phyloP scores from a whole-genome alignment of 352 stramenopile species.

The Phytophthora sojae region DNA sequence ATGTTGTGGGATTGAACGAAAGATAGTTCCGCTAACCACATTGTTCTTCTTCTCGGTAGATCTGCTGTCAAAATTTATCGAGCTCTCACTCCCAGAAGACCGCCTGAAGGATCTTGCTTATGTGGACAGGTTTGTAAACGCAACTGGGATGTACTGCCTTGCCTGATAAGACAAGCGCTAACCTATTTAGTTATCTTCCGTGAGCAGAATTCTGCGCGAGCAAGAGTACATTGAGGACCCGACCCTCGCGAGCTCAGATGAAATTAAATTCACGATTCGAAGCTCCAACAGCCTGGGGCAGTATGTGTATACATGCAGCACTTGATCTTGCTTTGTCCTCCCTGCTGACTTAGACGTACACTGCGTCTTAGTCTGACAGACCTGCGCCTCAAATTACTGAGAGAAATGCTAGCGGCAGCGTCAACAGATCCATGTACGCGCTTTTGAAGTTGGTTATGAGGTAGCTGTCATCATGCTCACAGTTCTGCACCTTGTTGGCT shows the following conservation, averaged over 20 bases:
- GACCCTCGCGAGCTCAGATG: constrained; percentile 41
- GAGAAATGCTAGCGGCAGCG: constrained; percentile 41
- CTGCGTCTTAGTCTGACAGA: constrained; percentile 42
- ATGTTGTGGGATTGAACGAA: background rate
- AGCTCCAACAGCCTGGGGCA: constrained; percentile 45
- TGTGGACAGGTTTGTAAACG: constrained; percentile 47
- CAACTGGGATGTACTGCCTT: background rate
- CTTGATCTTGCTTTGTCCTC: background rate
- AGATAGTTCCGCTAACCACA: background rate
- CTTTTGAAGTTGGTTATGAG: background rate
- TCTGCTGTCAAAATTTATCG: constrained; percentile 44
- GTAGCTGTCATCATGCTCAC: background rate
- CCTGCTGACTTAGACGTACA: constrained; percentile 6
- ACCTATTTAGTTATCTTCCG: background rate
- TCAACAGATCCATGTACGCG: constrained; percentile 48
- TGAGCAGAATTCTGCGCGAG: constrained; percentile 48
- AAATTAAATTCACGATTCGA: constrained; percentile 43
- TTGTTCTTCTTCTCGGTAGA: constrained; percentile 23
- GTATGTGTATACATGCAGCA: constrained; percentile 31
- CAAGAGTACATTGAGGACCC: constrained; percentile 57
- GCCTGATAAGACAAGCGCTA: background rate
- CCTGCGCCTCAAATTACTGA: constrained; percentile 49
- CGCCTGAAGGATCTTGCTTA: constrained; percentile 41
- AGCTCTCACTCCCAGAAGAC: constrained; percentile 35
- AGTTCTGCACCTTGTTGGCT: background rate